Conservation (phyloP, 2,329 filamentous ascomycete species). For the Penicillium sp. region DNA sequence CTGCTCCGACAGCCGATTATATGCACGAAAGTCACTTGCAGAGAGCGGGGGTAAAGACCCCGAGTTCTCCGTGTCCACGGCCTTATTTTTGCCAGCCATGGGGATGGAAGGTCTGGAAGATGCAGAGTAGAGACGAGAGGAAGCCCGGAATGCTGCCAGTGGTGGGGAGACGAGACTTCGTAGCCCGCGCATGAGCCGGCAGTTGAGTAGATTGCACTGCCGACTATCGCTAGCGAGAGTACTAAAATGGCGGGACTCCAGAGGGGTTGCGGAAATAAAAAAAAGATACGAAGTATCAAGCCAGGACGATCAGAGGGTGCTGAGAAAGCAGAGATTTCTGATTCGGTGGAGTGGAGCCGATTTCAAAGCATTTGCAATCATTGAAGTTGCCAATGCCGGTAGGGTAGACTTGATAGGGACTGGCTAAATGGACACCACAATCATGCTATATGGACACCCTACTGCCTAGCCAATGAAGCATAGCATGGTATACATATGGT, state of each 20-base stretch:
- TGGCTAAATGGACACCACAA: no score
- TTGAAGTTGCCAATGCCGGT: neutral
- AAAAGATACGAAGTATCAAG: no score
- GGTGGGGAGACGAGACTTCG: constrained; percentile 9
- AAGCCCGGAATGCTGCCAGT: constrained; percentile 10
- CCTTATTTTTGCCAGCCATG: constrained; percentile 13
- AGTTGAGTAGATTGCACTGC: constrained; percentile 18
- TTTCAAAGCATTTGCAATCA: constrained; percentile 7
- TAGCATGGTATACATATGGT: no score
- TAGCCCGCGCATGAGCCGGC: constrained; percentile 24
- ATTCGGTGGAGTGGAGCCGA: constrained; percentile 14
- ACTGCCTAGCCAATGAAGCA: no score
- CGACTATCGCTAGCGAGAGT: constrained; percentile 9
- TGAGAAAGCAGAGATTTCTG: constrained; percentile 24
- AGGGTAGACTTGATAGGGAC: neutral
- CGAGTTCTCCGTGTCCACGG: neutral
- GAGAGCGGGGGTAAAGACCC: constrained; percentile 64
- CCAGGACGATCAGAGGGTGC: constrained; percentile 1
- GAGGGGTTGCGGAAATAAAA: neutral
- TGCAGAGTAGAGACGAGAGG: constrained; percentile 7
- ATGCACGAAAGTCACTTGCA: constrained; percentile 67
- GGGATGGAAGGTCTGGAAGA: neutral
- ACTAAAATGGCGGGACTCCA: neutral
- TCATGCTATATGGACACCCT: no score
- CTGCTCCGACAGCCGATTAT: constrained; percentile 73